Percentiles rank a stretch among this genome's conserved stretches.
Evolutionary conservation across 2,329 filamentous ascomycete species (phyloP).

Genomic region (Colletotrichum cordylinicola): DNA sequence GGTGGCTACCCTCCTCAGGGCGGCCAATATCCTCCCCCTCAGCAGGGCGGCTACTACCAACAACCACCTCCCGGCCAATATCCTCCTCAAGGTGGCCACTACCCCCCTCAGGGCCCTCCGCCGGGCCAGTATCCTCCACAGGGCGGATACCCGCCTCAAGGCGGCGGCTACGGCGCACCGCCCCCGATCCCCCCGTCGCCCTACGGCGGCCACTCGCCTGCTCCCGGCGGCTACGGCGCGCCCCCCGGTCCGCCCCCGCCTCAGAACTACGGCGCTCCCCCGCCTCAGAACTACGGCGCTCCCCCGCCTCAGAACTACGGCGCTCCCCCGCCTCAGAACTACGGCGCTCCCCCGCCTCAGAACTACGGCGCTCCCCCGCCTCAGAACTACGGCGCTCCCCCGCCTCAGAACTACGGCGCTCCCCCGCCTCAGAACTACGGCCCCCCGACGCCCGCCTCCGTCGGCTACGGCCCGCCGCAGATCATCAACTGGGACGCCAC

Average conservation of each 20-base stretch:
- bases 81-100: conserved; percentile 41
- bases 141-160: conserved; percentile 40
- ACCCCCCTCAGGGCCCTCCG: conserved; percentile 34
- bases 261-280: conserved; percentile 47
- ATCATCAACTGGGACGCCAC: conserved; percentile 72
- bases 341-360: conserved; percentile 61
- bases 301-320: conserved; percentile 65
- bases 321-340: conserved; percentile 42
- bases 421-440: conserved; percentile 41
- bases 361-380: conserved; percentile 45
- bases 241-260: conserved; percentile 22
- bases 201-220: conserved; percentile 32
- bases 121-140: conserved; percentile 38
- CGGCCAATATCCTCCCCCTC: conserved; percentile 45
- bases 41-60: conserved; percentile 36
- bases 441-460: conserved; percentile 63
- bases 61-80: conserved; percentile 40
- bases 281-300: conserved; percentile 37
- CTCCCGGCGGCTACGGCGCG: conserved; percentile 28
- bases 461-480: conserved; percentile 77
- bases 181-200: conserved; percentile 32
- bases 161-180: conserved; percentile 41
- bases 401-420: conserved; percentile 62
- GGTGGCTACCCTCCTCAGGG: conserved; percentile 40
- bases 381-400: conserved; percentile 44